A percentile compares a stretch with the other conserved stretches of the same genome.
phyloP scores from a whole-genome alignment of 805 yeast genomes.

The Myxozyma udenii region DNA sequence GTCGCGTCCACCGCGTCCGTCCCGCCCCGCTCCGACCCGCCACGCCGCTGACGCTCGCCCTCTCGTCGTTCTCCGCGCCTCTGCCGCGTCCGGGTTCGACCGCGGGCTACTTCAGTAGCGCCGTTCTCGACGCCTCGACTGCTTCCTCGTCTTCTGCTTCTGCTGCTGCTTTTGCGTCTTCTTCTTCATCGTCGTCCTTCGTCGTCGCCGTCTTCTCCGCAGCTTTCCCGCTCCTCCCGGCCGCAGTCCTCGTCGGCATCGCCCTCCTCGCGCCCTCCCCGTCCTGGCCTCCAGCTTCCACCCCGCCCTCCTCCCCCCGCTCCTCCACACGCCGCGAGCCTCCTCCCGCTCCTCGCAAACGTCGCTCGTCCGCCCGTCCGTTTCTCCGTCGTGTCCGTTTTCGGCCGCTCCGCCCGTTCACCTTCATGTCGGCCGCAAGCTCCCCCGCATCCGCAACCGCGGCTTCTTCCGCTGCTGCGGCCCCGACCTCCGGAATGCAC shows the following conservation, averaged over 20 bases:
- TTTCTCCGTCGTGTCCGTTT: no score
- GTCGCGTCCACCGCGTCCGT: no score
- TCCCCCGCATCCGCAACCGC: no score
- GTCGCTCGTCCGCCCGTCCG: no score
- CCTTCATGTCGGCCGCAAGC: no score
- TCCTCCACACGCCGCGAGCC: no score
- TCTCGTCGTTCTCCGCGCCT: constrained; percentile 10
- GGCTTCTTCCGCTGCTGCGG: no score
- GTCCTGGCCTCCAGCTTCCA: background rate
- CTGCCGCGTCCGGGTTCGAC: constrained; percentile 17
- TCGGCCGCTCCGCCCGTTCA: no score
- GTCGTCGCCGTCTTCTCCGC: constrained; percentile 21
- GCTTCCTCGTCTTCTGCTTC: constrained; percentile 2
- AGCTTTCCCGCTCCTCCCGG: constrained; percentile 24
- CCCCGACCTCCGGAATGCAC: no score
- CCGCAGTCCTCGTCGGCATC: constrained; percentile 7
- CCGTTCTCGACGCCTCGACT: background rate
- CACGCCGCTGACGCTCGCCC: constrained; percentile 17
- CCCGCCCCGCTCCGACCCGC: constrained; percentile 9
- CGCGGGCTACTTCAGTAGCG: background rate
- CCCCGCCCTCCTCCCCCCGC: background rate
- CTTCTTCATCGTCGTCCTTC: constrained; percentile 5
- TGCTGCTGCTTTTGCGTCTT: background rate
- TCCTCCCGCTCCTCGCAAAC: no score
- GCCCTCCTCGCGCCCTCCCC: constrained; percentile 8